Evolutionary conservation across 805 yeast genomes (phyloP), one percentile per base, ranked within the genome.

Genomic region (Ogataea glucozyma): DNA sequence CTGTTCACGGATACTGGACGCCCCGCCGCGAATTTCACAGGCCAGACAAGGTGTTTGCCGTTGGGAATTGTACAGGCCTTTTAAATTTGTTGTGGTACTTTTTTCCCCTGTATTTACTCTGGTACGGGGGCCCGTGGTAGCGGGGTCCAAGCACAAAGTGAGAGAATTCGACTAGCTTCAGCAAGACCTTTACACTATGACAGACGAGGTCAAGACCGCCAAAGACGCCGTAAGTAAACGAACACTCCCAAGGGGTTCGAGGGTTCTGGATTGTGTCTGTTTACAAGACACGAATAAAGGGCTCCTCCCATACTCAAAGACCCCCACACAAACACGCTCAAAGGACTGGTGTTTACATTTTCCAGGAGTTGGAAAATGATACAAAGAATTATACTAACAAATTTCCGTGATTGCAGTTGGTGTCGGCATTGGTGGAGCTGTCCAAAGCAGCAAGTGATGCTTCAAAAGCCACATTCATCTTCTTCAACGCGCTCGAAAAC

Each of bases 381-480:
- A n/a, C 12, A n/a, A n/a, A n/a, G 13, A 30, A 6, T 5, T 14
- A n/a, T 47, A 46, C 58, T 54, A 54, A 54, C 58, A 40, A 31
- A 14, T 31, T n/a, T n/a, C n/a, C n/a, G n/a, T n/a, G n/a, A n/a
- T n/a, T 23, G 9, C 43, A 79, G 82, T 76, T 85, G 26, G 89
- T 89, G 44, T 77, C 93, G 30, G 79, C 96, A 1, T 75, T 89
- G 47, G 85, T 83, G 57, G 90, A 85, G 60, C 76, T 89, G 42
- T 81, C 93, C 32, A 87, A 82, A 58, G 88, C 95, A n/a, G 91
- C 96, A 26, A 79, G 77, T 50, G 90, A 85, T 44, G 88, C 91
- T 40, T 88, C 96, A 21, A 66, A 80, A 23, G 91, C 95, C 18
- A 79, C 90, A 24, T 78, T 87, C 46, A 82, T 82, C 58, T 85